Evolutionary conservation across 192 early-diverging fungal species (phyloP).

Genomic region (Cladochytrium replicatum): DNA sequence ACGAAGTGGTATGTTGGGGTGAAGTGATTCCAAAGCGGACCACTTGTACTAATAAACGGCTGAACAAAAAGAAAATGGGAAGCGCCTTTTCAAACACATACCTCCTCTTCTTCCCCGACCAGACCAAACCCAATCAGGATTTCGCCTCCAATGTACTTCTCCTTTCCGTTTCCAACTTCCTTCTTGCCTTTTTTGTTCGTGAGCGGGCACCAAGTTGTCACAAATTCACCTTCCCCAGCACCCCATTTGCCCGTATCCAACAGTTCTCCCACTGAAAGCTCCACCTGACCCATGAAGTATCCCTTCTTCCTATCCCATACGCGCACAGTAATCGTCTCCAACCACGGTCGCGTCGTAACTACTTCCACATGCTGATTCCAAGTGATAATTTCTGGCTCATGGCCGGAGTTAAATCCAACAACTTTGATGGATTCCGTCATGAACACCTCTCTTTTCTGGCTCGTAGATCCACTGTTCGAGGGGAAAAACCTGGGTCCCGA

Average conservation of each 20-base stretch:
- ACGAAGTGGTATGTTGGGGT: no score
- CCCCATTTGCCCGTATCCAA: background rate
- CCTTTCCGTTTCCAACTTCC: background rate
- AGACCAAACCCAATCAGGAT: background rate
- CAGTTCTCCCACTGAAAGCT: background rate
- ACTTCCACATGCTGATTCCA: background rate
- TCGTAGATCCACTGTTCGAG: constrained; percentile 7
- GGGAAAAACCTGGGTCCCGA: no score
- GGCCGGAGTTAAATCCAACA: no score
- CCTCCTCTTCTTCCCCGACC: background rate
- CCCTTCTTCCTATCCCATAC: background rate
- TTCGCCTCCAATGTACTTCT: background rate
- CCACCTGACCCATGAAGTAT: background rate
- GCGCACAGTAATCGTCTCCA: background rate
- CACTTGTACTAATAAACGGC: no score
- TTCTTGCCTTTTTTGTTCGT: background rate
- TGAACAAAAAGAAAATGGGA: background rate
- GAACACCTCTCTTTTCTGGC: constrained; percentile 4
- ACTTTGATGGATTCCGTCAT: no score
- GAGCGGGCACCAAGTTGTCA: background rate
- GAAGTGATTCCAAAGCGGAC: no score
- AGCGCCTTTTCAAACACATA: background rate
- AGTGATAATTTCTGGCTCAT: background rate
- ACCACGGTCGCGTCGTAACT: background rate
- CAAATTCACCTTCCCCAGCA: background rate